Conservation (phyloP, 805 yeast genomes). For the Hagleromyces aurorensis region DNA sequence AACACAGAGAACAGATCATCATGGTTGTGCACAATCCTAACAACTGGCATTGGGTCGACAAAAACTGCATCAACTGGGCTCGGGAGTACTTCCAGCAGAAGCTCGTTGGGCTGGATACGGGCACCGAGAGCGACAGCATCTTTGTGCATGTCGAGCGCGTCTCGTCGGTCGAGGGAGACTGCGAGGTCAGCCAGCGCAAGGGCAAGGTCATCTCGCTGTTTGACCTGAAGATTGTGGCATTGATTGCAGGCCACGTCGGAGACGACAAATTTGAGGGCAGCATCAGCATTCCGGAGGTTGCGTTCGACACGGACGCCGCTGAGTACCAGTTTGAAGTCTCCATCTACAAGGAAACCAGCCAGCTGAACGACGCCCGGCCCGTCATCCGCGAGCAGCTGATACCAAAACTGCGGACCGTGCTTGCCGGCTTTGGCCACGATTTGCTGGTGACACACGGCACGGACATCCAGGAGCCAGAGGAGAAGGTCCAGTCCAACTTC, state of each 20-base stretch:
- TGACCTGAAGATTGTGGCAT: constrained; percentile 63
- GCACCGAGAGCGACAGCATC: constrained; percentile 14
- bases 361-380: constrained; percentile 42
- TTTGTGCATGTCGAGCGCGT: constrained; percentile 32
- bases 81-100: constrained; percentile 61
- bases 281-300: constrained; percentile 81
- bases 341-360: constrained; percentile 47
- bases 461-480: constrained; percentile 77
- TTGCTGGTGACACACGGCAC: constrained; percentile 69
- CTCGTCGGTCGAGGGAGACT: constrained; percentile 75
- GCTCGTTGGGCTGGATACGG: constrained; percentile 42
- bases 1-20: constrained; percentile 7
- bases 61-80: constrained; percentile 92
- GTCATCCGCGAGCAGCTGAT: constrained; percentile 49
- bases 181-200: constrained; percentile 93
- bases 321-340: constrained; percentile 81
- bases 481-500: constrained; percentile 49
- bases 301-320: constrained; percentile 81
- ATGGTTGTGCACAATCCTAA: constrained; percentile 97
- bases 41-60: constrained; percentile 99
- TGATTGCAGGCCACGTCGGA: constrained; percentile 42
- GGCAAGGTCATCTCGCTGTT: constrained; percentile 91
- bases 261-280: constrained; percentile 52
- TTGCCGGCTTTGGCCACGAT: constrained; percentile 67
- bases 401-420: constrained; percentile 57